Base-by-base conservation (phyloP, 1,284 basidiomycete genomes). In the Exobasidium rhododendri region DNA sequence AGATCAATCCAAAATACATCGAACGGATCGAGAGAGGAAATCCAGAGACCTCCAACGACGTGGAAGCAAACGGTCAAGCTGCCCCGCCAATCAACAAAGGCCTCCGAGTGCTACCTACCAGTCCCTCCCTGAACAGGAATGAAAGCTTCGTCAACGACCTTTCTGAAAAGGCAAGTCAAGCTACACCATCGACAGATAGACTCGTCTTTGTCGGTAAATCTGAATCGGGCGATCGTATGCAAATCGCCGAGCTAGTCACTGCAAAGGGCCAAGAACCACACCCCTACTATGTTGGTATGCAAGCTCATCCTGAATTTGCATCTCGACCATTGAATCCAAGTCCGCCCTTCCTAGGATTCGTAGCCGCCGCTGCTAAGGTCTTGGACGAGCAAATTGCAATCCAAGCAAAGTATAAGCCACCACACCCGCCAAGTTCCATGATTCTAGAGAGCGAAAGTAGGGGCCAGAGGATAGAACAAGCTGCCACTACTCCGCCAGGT, bases 281-380 rank as follows among this genome's bases (percentile, higher is more conserved):
- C 82, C 92, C 92, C 0, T 99, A 87, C 85, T 98, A 94, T 81
- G 84, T 97, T 60, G 96, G 88, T 47, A 84, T 98, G 62, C 94
- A 99, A 83, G 92, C 96, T 0, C 94, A 99, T 78, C 94, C 94
- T 2, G 94, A 99, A 81, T 94, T 99, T 83, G 97, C 94, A 83
- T 94, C 94, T 22, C 88, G 94, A n/a, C 94, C 94, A 1, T 84
- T 99, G 56, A 98, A 99, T 83, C 96, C 94, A 0, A 96, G 92
- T 0, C 94, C 94, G 2, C 89, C 93, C 0, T 98, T 97, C 87
- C 88, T 99, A 40, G 96, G 96, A 14, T 89, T 99, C 77, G 86
- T 99, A 46, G 88, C 94, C 2, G 93, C 96, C 0, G 84, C 94
- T 0, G 88, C 87, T 44, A 46, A 58, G 4, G 84, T 89, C 0